phyloP scores from a whole-genome alignment of 306 rosid genomes.

The Benincasa hispida region DNA sequence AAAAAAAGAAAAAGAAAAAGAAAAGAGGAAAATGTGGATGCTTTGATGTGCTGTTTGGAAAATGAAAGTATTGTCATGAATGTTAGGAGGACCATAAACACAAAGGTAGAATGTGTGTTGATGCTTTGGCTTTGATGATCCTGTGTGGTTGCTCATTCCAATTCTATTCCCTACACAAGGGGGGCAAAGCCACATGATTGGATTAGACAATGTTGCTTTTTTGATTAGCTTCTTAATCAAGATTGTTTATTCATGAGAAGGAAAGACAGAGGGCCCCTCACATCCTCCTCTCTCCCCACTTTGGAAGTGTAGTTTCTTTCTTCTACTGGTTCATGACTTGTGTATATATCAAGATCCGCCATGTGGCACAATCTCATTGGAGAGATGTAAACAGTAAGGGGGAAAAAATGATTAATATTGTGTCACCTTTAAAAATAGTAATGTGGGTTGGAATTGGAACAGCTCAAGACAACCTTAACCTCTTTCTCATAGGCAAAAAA shows the following conservation, averaged over 20 bases:
- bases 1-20: background rate
- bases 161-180: background rate
- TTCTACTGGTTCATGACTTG: too few relatives aligned
- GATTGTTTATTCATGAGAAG: background rate
- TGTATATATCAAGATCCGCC: background rate
- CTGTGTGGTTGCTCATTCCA: background rate
- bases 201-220: constrained; percentile 2
- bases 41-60: background rate
- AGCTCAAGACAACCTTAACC: constrained; percentile 45
- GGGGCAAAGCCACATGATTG: background rate
- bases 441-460: constrained; percentile 28
- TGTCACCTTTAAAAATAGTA: background rate
- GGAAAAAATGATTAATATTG: background rate
- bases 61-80: background rate
- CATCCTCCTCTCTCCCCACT: background rate
- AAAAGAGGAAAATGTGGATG: background rate
- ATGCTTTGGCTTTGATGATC: background rate
- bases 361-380: background rate
- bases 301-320: background rate
- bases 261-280: background rate
- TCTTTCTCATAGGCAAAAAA: background rate
- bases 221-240: constrained; percentile 5
- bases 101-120: constrained; percentile 4
- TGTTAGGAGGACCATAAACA: constrained; percentile 1
- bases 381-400: background rate